Evolutionary conservation across 805 yeast genomes (phyloP), one percentile per base, ranked within the genome.

Genomic region (Torulaspora microellipsoides): DNA sequence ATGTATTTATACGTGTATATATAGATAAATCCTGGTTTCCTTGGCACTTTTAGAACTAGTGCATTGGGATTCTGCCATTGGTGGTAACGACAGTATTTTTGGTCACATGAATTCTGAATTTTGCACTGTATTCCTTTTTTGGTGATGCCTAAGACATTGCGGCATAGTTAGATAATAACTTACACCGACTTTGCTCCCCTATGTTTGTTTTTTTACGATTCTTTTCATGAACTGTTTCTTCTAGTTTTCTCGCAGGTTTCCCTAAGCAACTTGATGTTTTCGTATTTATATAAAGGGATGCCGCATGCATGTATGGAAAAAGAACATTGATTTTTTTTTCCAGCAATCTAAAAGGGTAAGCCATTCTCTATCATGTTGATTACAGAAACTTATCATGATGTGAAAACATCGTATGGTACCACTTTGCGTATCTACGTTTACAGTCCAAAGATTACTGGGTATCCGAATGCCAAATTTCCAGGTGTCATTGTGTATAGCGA

Each of bases 401-500:
- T 84, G 31, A 58, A 67, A 48, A 84, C 93, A 8, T 75, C 85
- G 2, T 72, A 72, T 47, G 85, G 81, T 23, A 80, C 88, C 12
- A 75, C 79, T 25, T 74, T 85, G 75, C 72, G 93, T 44, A 67
- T 85, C 32, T 81, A 69, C 63, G 73, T 77, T 15, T 84, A 64
- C 62, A 84, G 81, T 40, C 95, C 95, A 11, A 75, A 71, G 52
- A 73, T 85, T 40, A 76, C 81, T 31, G 81, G 81, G 42, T 84
- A 82, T 65, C 91, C 93, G n/a, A 65, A 72, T 31, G 93, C 85
- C 43, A 81, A 79, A 58, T 85, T 84, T 58, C 93, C 95, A 1
- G 95, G 85, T 31, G 93, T 85, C 2, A 64, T 85, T 28, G 86
- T 84, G 12, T 85, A 79, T 65, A 78, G 86, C 43, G 95, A 85